A percentile compares a stretch with the other conserved stretches of the same genome.
Conservation (phyloP, 805 yeast species). For the Crinitomyces ghanaensis region DNA sequence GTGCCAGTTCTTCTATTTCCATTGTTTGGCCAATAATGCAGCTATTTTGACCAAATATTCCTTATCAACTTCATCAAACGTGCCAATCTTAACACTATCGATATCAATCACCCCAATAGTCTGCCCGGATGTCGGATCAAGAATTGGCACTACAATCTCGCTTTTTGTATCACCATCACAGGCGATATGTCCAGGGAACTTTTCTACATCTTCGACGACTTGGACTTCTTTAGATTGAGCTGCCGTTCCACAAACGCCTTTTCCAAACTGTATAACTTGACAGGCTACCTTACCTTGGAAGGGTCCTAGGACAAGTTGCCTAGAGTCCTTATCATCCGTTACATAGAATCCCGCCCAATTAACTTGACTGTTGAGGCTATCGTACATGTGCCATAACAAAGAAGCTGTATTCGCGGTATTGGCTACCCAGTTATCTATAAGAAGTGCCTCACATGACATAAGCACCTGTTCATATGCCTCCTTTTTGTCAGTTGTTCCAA, state of each 20-base stretch:
- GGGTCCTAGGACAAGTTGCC: constrained; percentile 69
- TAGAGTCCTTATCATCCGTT: constrained; percentile 27
- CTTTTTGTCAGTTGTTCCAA: constrained; percentile 26
- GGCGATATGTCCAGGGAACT: constrained; percentile 88
- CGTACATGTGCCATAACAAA: constrained; percentile 79
- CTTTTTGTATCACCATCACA: constrained; percentile 93
- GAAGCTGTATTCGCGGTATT: constrained; percentile 82
- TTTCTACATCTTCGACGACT: constrained; percentile 63
- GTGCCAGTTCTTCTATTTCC: constrained; percentile 40
- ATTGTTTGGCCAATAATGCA: constrained; percentile 36
- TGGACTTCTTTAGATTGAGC: constrained; percentile 52
- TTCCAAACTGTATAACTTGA: constrained; percentile 64
- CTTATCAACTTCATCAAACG: constrained; percentile 58
- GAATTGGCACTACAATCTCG: constrained; percentile 85
- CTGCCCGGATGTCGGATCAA: constrained; percentile 30
- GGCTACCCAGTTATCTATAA: constrained; percentile 76
- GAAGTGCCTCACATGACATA: constrained; percentile 53
- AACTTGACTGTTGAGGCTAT: constrained; percentile 35
- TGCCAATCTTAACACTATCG: constrained; percentile 56
- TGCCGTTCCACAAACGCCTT: constrained; percentile 89
- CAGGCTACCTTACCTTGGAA: constrained; percentile 97
- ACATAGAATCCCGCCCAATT: constrained; percentile 96
- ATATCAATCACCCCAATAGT: constrained; percentile 75
- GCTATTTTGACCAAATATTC: constrained; percentile 51
- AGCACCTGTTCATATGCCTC: constrained; percentile 43